Evolutionary conservation across 148 eudicot genomes (phyloP).

Genomic region (Silene conica): DNA sequence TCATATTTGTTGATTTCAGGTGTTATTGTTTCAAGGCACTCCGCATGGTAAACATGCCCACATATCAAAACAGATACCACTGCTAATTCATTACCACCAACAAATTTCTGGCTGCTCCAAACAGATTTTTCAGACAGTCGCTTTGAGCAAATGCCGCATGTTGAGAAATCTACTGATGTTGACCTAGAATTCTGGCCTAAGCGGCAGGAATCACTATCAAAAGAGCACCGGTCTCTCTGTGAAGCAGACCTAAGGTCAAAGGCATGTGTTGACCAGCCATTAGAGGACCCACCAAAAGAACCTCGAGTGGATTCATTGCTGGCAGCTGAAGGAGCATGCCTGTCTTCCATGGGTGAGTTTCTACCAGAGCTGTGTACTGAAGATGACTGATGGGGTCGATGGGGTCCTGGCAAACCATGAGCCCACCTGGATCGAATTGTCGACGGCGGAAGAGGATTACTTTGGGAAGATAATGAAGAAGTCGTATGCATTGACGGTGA

Average conservation of each 20-base stretch:
- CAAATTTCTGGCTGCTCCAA: constrained; percentile 67
- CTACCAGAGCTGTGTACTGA: constrained; percentile 56
- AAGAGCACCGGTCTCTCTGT: constrained; percentile 70
- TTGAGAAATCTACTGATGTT: constrained; percentile 46
- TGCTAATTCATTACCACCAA: constrained; percentile 59
- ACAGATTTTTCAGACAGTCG: constrained; percentile 63
- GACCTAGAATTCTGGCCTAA: constrained; percentile 41
- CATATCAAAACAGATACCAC: constrained; percentile 78
- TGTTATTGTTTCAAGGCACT: constrained; percentile 85
- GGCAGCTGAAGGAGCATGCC: constrained; percentile 37
- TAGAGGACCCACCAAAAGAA: constrained; percentile 75
- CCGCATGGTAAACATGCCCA: constrained; percentile 91
- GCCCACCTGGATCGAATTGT: constrained; percentile 55
- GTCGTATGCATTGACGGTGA: constrained; percentile 59
- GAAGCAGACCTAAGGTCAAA: constrained; percentile 62
- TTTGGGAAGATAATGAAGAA: constrained; percentile 57
- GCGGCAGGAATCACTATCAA: constrained; percentile 66
- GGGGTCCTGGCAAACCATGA: constrained; percentile 47
- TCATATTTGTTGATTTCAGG: constrained; percentile 79
- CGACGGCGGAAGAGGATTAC: constrained; percentile 47
- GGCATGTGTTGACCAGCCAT: constrained; percentile 72
- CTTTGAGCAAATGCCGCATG: constrained; percentile 82
- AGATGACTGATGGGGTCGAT: constrained; percentile 50
- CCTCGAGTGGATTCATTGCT: constrained; percentile 61
- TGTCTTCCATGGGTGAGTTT: constrained; percentile 69